Evolutionary conservation across 2,329 filamentous ascomycete genomes (phyloP), one percentile per base, ranked within the genome.

Genomic region (Sarocladiaceae sp.): DNA sequence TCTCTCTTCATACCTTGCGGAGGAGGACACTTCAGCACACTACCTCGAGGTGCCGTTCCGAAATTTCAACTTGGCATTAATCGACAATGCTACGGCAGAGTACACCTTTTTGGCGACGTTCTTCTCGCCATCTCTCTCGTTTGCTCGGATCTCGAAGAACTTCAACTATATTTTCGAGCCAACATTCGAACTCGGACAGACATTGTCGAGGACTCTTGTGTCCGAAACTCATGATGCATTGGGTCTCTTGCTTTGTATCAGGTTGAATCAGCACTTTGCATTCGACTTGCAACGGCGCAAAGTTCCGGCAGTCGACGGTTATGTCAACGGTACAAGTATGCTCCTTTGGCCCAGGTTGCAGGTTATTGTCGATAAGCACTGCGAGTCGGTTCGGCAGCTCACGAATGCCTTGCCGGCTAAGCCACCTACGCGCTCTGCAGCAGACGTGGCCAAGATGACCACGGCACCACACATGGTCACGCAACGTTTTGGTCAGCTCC

Each of bases 281-380:
- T 99, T 99, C 65, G 90, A 96, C 68, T 78, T 97, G 29, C 94
- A 99, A 68, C 82, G 93, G 11, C 84, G 93, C 52, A 93, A 95
- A 64, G 84, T 97, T 1, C 94, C 94, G 0, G 86, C 90, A 4
- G 85, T 90, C 2, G 94, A 99, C 64, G 80, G 83, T 35, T 99
- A 99, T 65, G 86, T 97, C 65, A 99, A 99, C 66, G 92, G 84
- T 42, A 96, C 90, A 4, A 92, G 88, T 63, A 99, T 99, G 90
- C 82, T 94, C 2, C 81, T 99, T 5, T 99, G 94, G 94, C 94
- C 94, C 7, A 86, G 93, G 23, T 88, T 99, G 62, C 95, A 99
- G 69, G 82, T 90, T 53, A 85, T 96, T 60, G 96, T 99, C 84
- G 92, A 96, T 65, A 80, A 86, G 52, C 94, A 99, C 66, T 91